Conservation (phyloP, 1,139 yeast species). For the Lodderomyces metapsilosis region DNA sequence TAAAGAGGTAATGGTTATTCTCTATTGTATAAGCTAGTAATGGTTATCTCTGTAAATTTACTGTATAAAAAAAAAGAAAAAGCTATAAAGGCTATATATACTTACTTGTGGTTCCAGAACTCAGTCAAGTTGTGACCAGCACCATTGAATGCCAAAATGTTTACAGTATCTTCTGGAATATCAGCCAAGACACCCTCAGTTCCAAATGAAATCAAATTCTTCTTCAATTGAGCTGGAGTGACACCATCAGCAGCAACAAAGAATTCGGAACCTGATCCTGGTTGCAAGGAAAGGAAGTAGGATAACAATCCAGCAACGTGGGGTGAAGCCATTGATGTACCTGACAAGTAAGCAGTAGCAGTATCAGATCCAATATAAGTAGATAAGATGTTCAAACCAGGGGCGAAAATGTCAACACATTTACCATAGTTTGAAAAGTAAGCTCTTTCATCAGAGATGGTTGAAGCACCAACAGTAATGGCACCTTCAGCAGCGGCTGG, state of each 20-base stretch:
- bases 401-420: slow-evolving; percentile 85
- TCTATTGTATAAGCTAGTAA: too few relatives aligned
- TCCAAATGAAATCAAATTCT: slow-evolving; percentile 79
- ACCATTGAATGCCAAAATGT: slow-evolving; percentile 88
- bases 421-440: slow-evolving; percentile 80
- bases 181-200: slow-evolving; percentile 67
- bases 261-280: slow-evolving; percentile 76
- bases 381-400: slow-evolving; percentile 77
- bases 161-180: slow-evolving; percentile 82
- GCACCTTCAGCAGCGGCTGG: slow-evolving; percentile 80
- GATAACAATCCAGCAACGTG: slow-evolving; percentile 90
- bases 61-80: background rate
- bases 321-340: slow-evolving; percentile 99
- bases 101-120: slow-evolving; percentile 52
- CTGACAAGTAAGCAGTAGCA: slow-evolving; percentile 81
- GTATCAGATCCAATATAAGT: slow-evolving; percentile 81
- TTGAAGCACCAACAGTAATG: slow-evolving; percentile 81
- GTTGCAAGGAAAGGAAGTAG: slow-evolving; percentile 89
- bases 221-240: slow-evolving; percentile 85
- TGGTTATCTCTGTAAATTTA: too few relatives aligned
- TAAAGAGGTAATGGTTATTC: too few relatives aligned
- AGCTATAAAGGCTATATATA: background rate
- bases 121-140: slow-evolving; percentile 77
- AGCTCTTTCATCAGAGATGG: slow-evolving; percentile 72
- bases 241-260: slow-evolving; percentile 57